These are phyloP conservation scores for Amanita polypyramis DNA, from an alignment of 768 basidiomycete species.

Conservation along the genomic window DNA sequence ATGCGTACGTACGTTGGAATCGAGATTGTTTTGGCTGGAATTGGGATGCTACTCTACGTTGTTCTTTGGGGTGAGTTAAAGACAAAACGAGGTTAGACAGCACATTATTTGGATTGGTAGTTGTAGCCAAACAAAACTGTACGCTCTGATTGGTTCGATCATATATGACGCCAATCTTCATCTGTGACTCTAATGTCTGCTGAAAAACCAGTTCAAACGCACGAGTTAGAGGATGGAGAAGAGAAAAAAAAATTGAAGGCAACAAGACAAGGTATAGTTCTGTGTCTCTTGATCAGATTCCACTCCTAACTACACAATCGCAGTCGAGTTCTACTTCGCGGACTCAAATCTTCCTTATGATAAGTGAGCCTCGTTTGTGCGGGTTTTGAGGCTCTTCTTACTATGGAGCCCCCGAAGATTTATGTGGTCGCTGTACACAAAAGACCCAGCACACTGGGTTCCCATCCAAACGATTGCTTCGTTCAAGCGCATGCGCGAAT, in stretches of 20 bases:
- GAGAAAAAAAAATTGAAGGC: conserved; percentile 37
- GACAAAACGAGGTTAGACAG: conserved; percentile 42
- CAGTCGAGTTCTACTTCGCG: conserved; percentile 95
- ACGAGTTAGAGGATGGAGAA: conserved; percentile 15
- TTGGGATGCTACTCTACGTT: conserved; percentile 44
- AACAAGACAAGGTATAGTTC: conserved; percentile 38
- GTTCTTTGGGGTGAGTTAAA: conserved; percentile 56
- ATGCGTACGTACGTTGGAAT: conserved; percentile 52
- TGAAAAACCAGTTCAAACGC: background rate
- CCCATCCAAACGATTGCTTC: conserved; percentile 78
- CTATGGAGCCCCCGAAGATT: conserved; percentile 38
- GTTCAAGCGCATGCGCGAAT: conserved; percentile 92
- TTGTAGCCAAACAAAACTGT: conserved; percentile 39
- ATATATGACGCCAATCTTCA: background rate
- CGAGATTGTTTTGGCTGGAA: conserved; percentile 48
- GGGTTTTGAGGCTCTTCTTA: background rate
- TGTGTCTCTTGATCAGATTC: background rate
- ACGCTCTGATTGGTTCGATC: background rate
- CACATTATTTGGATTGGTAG: background rate
- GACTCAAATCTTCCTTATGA: conserved; percentile 94
- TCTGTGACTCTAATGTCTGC: conserved; percentile 4
- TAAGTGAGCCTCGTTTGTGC: conserved; percentile 36
- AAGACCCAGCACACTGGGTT: conserved; percentile 82
- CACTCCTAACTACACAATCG: background rate
- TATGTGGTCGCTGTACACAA: conserved; percentile 87